Evolutionary conservation across 352 stramenopile genomes (phyloP).

Genomic region (Pythium folliculosum): DNA sequence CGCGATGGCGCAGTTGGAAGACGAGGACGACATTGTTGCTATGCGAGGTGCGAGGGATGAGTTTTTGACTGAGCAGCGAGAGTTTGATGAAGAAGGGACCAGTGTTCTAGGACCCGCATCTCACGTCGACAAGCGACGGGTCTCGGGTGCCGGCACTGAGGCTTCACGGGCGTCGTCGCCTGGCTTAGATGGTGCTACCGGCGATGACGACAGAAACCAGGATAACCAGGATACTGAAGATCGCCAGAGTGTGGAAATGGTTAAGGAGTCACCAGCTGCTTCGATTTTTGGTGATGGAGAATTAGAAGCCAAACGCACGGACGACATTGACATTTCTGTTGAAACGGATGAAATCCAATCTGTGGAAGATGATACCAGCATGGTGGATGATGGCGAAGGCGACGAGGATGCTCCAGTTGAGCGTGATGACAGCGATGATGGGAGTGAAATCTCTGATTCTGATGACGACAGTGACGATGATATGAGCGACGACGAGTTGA

Average conservation of each 20-base stretch:
- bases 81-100: constrained; percentile 62
- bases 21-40: constrained; percentile 74
- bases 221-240: constrained; percentile 2
- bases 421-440: constrained; percentile 36
- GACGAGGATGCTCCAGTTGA: constrained; percentile 33
- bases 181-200: constrained; percentile 1
- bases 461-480: constrained; percentile 37
- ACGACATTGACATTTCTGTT: background rate
- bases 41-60: constrained; percentile 83
- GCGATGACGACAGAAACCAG: background rate
- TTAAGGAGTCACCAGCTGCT: background rate
- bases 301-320: background rate
- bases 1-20: constrained; percentile 95
- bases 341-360: constrained; percentile 4
- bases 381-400: constrained; percentile 23
- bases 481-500: constrained; percentile 39
- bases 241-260: background rate
- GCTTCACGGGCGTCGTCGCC: constrained; percentile 12
- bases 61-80: constrained; percentile 50
- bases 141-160: constrained; percentile 18
- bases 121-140: constrained; percentile 13
- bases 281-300: background rate
- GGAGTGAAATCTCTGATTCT: constrained; percentile 27
- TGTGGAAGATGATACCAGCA: constrained; percentile 12
- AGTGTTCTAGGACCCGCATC: background rate